A percentile compares a stretch with the other conserved stretches of the same genome.
These are phyloP conservation scores for Saccharomyces pastorianus DNA, from an alignment of 1,139 yeast genomes.

Conservation along the genomic window DNA sequence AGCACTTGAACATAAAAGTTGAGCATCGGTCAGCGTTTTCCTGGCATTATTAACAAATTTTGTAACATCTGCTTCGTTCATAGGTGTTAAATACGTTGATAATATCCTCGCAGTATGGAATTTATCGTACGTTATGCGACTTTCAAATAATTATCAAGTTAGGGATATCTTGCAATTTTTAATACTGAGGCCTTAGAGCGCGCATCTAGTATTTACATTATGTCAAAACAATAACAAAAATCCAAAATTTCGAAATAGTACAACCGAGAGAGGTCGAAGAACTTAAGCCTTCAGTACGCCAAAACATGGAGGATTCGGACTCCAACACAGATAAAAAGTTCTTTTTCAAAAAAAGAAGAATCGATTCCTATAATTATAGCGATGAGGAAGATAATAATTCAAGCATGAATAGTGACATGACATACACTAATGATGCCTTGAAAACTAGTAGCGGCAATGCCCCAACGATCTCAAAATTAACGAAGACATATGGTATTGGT, in stretches of 20 bases:
- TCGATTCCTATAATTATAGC: conserved; percentile 8
- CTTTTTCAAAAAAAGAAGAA: conserved; percentile 5
- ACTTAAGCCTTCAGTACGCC: not conserved
- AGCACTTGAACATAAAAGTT: conserved; percentile 33
- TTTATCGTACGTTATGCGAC: not conserved
- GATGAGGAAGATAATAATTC: conserved; percentile 10
- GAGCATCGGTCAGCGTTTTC: conserved; percentile 32
- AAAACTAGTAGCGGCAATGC: not conserved
- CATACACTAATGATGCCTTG: not conserved
- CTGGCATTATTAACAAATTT: conserved; percentile 33
- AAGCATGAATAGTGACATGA: not conserved
- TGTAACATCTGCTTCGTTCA: conserved; percentile 15
- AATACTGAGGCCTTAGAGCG: not conserved
- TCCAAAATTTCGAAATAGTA: not conserved
- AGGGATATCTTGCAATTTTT: not conserved
- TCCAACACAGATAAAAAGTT: not conserved
- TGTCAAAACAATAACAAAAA: not conserved
- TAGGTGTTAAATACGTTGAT: not conserved
- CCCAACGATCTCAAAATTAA: conserved; percentile 7
- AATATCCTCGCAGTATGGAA: not conserved
- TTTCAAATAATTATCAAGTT: not conserved
- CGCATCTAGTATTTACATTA: not conserved
- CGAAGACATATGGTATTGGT: conserved; percentile 66
- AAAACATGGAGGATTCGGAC: not conserved
- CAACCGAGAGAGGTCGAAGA: not conserved